Conservation (phyloP, 768 basidiomycete species). For the Infundibulicybe gibba region DNA sequence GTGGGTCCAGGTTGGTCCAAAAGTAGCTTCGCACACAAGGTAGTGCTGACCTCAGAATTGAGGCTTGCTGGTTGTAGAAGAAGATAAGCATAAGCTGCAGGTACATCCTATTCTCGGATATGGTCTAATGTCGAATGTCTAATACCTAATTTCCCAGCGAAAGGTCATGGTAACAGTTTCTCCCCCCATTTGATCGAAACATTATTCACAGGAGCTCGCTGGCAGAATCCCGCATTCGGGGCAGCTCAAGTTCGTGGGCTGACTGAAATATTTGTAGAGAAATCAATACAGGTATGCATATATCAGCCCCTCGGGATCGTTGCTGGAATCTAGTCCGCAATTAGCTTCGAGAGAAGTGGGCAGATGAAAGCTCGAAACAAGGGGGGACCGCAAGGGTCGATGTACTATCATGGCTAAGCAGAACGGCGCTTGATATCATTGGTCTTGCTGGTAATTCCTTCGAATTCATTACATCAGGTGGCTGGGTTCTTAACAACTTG, state of each 20-base stretch:
- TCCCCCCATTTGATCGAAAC: background rate
- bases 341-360: conserved; percentile 32
- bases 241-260: conserved; percentile 39
- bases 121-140: background rate
- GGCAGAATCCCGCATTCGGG: conserved; percentile 45
- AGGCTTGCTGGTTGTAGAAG: conserved; percentile 32
- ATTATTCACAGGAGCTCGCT: background rate
- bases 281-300: conserved; percentile 25
- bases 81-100: conserved; percentile 17
- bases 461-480: background rate
- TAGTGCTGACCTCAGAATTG: too few species aligned
- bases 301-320: background rate
- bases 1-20: conserved; percentile 17
- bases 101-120: background rate
- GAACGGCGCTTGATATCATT: conserved; percentile 44
- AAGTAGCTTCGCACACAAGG: too few species aligned
- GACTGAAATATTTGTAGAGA: conserved; percentile 35
- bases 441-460: conserved; percentile 41
- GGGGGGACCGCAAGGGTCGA: conserved; percentile 29
- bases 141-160: conserved; percentile 10
- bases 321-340: background rate
- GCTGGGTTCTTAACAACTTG: background rate
- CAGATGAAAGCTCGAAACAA: conserved; percentile 14
- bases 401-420: conserved; percentile 45
- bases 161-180: conserved; percentile 16